Base-by-base conservation (phyloP, 306 rosid species). In the Albizia julibrissin region DNA sequence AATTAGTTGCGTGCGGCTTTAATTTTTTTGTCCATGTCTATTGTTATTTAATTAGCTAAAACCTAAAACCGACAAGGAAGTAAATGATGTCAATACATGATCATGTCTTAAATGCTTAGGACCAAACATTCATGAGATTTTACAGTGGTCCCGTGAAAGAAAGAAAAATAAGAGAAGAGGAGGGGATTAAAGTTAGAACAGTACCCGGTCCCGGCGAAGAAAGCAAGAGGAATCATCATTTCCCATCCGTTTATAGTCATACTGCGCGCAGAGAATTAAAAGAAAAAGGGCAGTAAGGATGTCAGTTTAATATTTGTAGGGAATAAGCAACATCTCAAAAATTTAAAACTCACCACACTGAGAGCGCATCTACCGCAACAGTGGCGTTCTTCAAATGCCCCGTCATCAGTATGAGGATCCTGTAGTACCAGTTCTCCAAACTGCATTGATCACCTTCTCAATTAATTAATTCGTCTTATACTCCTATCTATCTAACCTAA, bases 231-330 rank as follows among this genome's bases (percentile, higher is more conserved):
- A 65, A 94, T 83, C 98, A 92, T 94, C 91, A 94, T 80, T 81
- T 92, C 98, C 97, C 96, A 92, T 1, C 94, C 96, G 43, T 90
- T 91, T 6, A 92, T 86, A 49, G 91, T 90, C 96, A 92, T 90
- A 72, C 97, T 94, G 67, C 33, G 3, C 3, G 89, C 83, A 81
- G 73, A n/a, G 65, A 40, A 47, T 11, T 42, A 12, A 79, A 70
- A 64, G 46, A 3, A 2, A 54, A 5, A 21, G 8, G 21, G 3
- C 5, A 21, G 6, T 69, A 1, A 69, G 15, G 16, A 39, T 21
- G 4, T 10, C 6, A 58, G 1, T n/a, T 69, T 10, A 21, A 3
- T 10, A 21, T n/a, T n/a, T n/a, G 29, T 13, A 69, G 7, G 14
- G 5, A 18, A 0, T 2, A 9, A n/a, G 24, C 37, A 27, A 19